A percentile compares a stretch with the other conserved stretches of the same genome.
phyloP scores from a whole-genome alignment of 805 yeast genomes.

The Candida pseudofarinosa region DNA sequence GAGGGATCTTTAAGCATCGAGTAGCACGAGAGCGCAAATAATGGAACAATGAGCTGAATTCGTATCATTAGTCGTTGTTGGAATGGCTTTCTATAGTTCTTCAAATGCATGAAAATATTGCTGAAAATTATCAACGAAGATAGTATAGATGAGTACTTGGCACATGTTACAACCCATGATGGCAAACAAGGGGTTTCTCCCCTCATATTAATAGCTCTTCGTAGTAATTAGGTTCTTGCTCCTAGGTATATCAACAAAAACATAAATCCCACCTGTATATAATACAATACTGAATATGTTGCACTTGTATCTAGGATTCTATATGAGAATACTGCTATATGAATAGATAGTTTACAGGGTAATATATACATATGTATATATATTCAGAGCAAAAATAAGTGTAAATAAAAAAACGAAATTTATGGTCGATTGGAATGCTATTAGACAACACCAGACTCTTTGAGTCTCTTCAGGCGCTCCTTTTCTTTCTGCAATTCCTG shows the following conservation, averaged over 20 bases:
- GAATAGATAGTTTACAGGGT: too few species aligned
- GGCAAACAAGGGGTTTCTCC: constrained; percentile 3
- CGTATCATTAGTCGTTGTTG: constrained; percentile 84
- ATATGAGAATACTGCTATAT: too few species aligned
- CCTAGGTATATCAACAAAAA: too few species aligned
- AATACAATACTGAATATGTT: too few species aligned
- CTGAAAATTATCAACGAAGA: constrained; percentile 17
- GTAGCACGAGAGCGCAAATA: constrained; percentile 72
- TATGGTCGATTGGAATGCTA: too few species aligned
- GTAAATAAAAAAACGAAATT: too few species aligned
- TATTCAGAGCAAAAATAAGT: too few species aligned
- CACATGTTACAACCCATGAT: constrained; percentile 14
- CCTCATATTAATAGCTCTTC: constrained; percentile 1
- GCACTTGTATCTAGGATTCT: too few species aligned
- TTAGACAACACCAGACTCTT: constrained; percentile 15
- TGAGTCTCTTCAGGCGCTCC: constrained; percentile 20
- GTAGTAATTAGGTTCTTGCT: too few species aligned
- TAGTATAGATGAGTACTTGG: constrained; percentile 20
- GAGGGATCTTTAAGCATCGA: constrained; percentile 46
- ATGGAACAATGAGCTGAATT: constrained; percentile 76
- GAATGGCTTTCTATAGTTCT: constrained; percentile 80
- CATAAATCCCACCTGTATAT: background rate
- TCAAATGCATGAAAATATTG: constrained; percentile 30
- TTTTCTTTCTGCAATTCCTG: constrained; percentile 30
- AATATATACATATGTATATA: background rate